Evolutionary conservation across 768 basidiomycete species (phyloP), one percentile per base, ranked within the genome.

Genomic region (Boletus rubroflammeus): DNA sequence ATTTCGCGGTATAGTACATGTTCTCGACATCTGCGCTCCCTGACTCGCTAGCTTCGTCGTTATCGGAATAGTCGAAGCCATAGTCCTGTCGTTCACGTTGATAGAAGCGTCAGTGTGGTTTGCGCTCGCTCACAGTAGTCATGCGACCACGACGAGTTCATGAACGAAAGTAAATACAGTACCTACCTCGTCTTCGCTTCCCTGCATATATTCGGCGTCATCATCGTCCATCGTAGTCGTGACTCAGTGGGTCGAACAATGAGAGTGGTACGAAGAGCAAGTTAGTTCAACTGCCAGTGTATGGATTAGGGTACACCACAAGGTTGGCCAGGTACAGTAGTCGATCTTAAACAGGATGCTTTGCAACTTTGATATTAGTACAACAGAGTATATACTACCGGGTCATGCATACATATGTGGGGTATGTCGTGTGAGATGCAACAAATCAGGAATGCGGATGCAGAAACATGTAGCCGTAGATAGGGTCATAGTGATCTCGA

Each of bases 1-100:
- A 86, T 73, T 99, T 99, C 11, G 97, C 97, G 46, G 86, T 89
- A 71, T 98, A 98, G 74, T 99, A 99, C 82, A 94, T 84, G 67
- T 99, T 99, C 76, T 99, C 97, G 42, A 97, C 84, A 72, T 97
- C 95, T 25, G 84, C 89, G 50, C 83, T 90, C 46, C 81, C 88
- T 1, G 83, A 79, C 62, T 89, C 89, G 52, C 91, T 84, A 28
- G 81, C 90, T 28, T 90, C 90, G 34, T 90, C 92, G 47, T 82
- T 87, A 71, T 93, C 95, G 40, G 94, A 95, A 73, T 98, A 99
- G 72, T 94, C 92, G 70, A 98, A 98, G 61, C 84, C 93, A 72
- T 97, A 97, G 65, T 93, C 93, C 92, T 94, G 66, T 53, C 35
- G 28, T 54, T 66, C 21, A 54, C 8, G 53, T 43, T 8, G 36